Percentiles rank a stretch among this genome's conserved stretches.
phyloP scores from a whole-genome alignment of 768 basidiomycete genomes.

The Filobasidium floriforme region DNA sequence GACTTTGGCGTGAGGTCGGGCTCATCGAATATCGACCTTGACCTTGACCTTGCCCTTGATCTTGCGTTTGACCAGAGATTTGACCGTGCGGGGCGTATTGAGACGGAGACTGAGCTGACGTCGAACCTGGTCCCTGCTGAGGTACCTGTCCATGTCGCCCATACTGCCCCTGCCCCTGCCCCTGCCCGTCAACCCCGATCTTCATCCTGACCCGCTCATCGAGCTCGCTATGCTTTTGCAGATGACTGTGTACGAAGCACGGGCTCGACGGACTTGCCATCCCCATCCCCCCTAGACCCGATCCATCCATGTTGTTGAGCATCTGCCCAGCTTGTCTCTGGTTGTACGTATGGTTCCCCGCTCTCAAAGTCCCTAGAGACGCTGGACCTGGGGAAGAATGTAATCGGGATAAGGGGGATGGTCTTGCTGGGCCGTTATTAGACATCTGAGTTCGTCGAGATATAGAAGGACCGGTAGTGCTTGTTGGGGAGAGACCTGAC shows the following conservation, averaged over 20 bases:
- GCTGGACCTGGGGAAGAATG: slow-evolving; percentile 15
- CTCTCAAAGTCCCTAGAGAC: neutral
- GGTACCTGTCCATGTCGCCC: neutral
- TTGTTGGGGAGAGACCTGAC: neutral
- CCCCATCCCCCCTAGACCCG: neutral
- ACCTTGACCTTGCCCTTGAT: neutral
- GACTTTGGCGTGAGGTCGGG: neutral
- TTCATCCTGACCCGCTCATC: neutral
- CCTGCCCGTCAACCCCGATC: neutral
- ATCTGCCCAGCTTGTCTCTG: neutral
- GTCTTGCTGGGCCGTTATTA: slow-evolving; percentile 2
- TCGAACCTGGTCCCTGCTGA: neutral
- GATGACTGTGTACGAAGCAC: slow-evolving; percentile 86
- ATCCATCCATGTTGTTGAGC: slow-evolving; percentile 1
- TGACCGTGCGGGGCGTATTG: neutral
- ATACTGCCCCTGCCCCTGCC: neutral
- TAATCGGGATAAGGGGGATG: slow-evolving; percentile 17
- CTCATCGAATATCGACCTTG: neutral
- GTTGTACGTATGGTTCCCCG: slow-evolving; percentile 1
- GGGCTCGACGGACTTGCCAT: slow-evolving; percentile 46
- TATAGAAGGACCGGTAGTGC: too few species aligned
- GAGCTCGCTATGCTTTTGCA: slow-evolving; percentile 71
- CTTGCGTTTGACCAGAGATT: too few species aligned
- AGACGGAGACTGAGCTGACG: neutral
- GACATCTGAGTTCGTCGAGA: neutral